A percentile compares a stretch with the other conserved stretches of the same genome.
Conservation (phyloP, 2,329 filamentous ascomycete genomes). For the Penicillium sp. region DNA sequence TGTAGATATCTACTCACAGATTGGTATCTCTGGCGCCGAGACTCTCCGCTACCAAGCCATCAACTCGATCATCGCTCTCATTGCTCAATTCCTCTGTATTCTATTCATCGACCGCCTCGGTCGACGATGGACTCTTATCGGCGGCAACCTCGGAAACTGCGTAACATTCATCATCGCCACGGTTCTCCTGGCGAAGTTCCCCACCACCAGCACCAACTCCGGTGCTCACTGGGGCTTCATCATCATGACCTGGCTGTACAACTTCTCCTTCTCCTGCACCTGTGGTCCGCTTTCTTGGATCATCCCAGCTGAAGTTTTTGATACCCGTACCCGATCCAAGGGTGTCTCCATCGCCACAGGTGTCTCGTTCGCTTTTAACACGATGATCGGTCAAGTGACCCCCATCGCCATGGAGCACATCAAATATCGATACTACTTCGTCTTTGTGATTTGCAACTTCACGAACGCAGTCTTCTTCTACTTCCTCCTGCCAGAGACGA, state of each 20-base stretch:
- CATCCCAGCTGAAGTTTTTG: slow-evolving; percentile 71
- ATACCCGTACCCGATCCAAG: slow-evolving; percentile 74
- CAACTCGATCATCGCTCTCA: slow-evolving; percentile 70
- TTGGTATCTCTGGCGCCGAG: slow-evolving; percentile 67
- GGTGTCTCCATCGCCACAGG: slow-evolving; percentile 76
- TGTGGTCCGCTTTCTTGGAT: slow-evolving; percentile 71
- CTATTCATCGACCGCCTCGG: slow-evolving; percentile 68
- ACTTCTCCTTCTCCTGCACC: slow-evolving; percentile 73
- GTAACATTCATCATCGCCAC: slow-evolving; percentile 73
- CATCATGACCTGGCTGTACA: slow-evolving; percentile 76
- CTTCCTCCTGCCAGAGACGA: slow-evolving; percentile 68
- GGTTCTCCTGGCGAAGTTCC: slow-evolving; percentile 62
- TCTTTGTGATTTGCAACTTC: slow-evolving; percentile 71
- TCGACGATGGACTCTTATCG: slow-evolving; percentile 72
- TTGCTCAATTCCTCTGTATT: slow-evolving; percentile 72
- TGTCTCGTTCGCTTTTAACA: slow-evolving; percentile 75
- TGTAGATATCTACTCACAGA: slow-evolving; percentile 67
- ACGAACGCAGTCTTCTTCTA: slow-evolving; percentile 72
- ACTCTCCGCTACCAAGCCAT: slow-evolving; percentile 78
- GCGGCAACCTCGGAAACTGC: slow-evolving; percentile 72
- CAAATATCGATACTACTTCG: slow-evolving; percentile 61
- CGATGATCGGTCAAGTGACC: slow-evolving; percentile 73
- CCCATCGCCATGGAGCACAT: slow-evolving; percentile 61
- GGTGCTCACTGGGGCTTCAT: slow-evolving; percentile 63
- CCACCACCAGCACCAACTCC: slow-evolving; percentile 56